Conservation (phyloP, 192 early-diverging fungal species). For the Entomortierella parvispora region DNA sequence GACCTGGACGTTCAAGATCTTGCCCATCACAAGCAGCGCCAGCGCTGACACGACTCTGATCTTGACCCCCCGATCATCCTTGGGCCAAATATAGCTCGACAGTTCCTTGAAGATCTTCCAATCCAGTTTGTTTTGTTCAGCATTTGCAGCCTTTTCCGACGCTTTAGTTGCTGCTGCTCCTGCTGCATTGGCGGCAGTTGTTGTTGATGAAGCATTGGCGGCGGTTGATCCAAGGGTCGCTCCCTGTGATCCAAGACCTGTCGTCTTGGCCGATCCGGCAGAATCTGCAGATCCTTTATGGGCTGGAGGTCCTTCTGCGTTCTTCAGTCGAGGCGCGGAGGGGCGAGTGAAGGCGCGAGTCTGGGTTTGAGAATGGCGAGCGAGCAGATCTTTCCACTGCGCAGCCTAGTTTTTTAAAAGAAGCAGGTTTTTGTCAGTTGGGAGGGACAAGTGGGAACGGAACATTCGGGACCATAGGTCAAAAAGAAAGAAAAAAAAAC, state of each 20-base stretch:
- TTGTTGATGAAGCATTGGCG: slow-evolving; percentile 5
- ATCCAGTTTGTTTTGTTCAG: slow-evolving; percentile 53
- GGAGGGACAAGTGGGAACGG: too few species aligned
- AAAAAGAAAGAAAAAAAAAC: too few species aligned
- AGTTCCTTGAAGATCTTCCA: slow-evolving; percentile 80
- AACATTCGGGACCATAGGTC: too few species aligned
- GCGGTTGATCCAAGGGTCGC: slow-evolving; percentile 5
- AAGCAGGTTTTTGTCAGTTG: too few species aligned
- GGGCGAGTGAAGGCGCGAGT: slow-evolving; percentile 23
- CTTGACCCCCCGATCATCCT: slow-evolving; percentile 84
- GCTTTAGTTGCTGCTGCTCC: slow-evolving; percentile 12
- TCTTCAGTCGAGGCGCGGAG: slow-evolving; percentile 11
- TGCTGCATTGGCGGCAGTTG: slow-evolving; percentile 1
- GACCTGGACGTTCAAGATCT: slow-evolving; percentile 93
- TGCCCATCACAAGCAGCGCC: slow-evolving; percentile 82
- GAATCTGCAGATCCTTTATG: slow-evolving; percentile 4
- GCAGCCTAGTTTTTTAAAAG: too few species aligned
- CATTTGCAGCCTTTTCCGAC: slow-evolving; percentile 4
- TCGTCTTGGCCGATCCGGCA: background rate
- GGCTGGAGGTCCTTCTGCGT: background rate
- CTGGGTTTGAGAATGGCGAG: slow-evolving; percentile 2
- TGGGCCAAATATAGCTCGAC: slow-evolving; percentile 87
- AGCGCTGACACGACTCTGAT: slow-evolving; percentile 88
- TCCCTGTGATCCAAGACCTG: slow-evolving; percentile 1
- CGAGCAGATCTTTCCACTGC: background rate